phyloP scores from a whole-genome alignment of 176 grass and related monocot species.

The Lolium perenne region DNA sequence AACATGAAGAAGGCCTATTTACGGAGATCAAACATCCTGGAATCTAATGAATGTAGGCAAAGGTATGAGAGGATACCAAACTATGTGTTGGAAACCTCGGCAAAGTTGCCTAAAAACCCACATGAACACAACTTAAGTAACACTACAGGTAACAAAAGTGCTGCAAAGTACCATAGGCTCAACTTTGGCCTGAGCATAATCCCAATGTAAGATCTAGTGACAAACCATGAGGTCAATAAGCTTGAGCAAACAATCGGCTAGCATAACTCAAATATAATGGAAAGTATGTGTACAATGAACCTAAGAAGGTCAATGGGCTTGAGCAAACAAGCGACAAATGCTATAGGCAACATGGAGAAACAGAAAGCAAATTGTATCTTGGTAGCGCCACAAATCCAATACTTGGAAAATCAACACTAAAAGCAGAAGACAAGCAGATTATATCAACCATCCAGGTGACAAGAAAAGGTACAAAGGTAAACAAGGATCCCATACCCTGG shows the following conservation, averaged over 20 bases:
- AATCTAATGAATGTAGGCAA: constrained; percentile 54
- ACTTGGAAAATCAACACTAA: too few species aligned
- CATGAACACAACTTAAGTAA: not conserved
- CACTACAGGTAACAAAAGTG: not conserved
- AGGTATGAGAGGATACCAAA: constrained; percentile 75
- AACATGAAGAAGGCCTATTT: not conserved
- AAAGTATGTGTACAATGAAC: not conserved
- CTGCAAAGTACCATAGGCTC: not conserved
- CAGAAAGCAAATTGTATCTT: not conserved
- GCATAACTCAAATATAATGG: not conserved
- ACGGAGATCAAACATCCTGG: constrained; percentile 1
- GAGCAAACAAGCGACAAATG: not conserved
- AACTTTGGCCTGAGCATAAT: too few species aligned
- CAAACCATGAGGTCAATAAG: too few species aligned
- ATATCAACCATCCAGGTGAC: not conserved
- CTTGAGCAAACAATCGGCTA: too few species aligned
- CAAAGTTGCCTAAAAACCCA: constrained; percentile 53
- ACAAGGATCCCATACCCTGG: constrained; percentile 51
- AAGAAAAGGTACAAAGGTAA: too few species aligned
- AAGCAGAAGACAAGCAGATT: too few species aligned
- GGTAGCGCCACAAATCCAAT: constrained; percentile 23
- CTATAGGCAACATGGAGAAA: too few species aligned
- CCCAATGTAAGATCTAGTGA: too few species aligned
- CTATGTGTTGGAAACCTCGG: constrained; percentile 51
- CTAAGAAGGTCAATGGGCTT: not conserved